Base-by-base conservation (phyloP, 2,329 filamentous ascomycete genomes). In the Cephalotrichum gorgonifer region DNA sequence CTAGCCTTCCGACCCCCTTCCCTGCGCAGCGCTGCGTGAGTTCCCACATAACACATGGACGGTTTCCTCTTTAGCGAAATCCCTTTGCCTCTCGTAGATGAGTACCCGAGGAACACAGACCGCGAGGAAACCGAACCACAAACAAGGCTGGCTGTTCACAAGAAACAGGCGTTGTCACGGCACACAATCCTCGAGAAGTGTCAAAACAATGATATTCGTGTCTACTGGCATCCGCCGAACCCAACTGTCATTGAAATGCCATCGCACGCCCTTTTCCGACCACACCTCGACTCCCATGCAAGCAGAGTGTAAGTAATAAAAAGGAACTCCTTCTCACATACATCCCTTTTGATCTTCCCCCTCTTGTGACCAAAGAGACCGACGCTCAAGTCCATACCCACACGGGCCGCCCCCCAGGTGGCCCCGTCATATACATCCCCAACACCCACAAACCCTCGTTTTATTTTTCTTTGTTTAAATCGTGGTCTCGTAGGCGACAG, bases 401-500 rank as follows among this genome's bases (percentile, higher is more conserved):
- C 22, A 15, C 25, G 41, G 25, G 12, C 25, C 35, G 8, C 20
- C 41, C 11, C 41, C 12, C 23, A 7, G n/a, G 2, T 6, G 6
- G 6, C 8, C 22, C 39, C 6, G 11, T 12, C 11, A 17, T 26
- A 26, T n/a, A 22, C 41, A n/a, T 26, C 12, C 12, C 11, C 9
- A 12, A 9, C 41, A 12, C 22, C 6, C 41, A 43, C 14, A 12
- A 22, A 22, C 35, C 14, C n/a, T 17, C 25, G 3, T 47, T 27
- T 25, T 23, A 12, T 27, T 27, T n/a, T 28, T 23, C 17, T 28
- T 45, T n/a, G 20, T 35, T 82, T 93, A 98, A 73, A 98, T 97
- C 68, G 88, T 91, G 64, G 93, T 98, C 81, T 97, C 93, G 83
- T 97, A 98, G 65, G 93, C 75, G 62, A 97, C 80, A 62, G 91